A percentile compares a stretch with the other conserved stretches of the same genome.
Conservation (phyloP, 1,284 basidiomycete species). For the Ceratorhiza oryzae-sativae region DNA sequence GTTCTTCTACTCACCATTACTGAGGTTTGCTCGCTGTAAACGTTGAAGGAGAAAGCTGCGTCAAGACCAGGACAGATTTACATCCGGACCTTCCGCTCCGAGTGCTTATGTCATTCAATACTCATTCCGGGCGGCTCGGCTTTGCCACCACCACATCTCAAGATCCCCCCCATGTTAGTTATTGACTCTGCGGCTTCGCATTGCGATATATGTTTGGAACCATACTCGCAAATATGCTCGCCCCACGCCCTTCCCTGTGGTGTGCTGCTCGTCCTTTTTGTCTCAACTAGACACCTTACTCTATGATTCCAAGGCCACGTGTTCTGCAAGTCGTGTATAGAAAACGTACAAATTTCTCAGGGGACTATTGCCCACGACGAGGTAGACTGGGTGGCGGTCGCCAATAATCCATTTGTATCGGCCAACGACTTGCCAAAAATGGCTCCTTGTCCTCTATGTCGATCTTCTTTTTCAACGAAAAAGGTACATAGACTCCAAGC, state of each 20-base stretch:
- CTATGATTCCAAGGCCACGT: constrained; percentile 9
- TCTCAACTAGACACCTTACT: not conserved
- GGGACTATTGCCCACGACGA: not conserved
- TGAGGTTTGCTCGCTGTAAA: not conserved
- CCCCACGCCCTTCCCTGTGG: constrained; percentile 18
- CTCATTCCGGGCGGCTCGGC: not conserved
- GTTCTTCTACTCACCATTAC: constrained; percentile 19
- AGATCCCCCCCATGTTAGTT: not conserved
- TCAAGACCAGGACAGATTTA: not conserved
- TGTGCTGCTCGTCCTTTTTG: not conserved
- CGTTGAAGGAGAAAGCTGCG: not conserved
- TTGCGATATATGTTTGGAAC: constrained; percentile 20
- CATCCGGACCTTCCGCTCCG: constrained; percentile 13
- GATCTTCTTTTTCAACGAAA: not conserved
- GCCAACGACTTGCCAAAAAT: not conserved
- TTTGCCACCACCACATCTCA: not conserved
- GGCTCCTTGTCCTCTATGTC: constrained; percentile 18
- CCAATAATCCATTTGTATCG: not conserved
- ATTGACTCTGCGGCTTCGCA: not conserved
- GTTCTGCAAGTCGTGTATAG: constrained; percentile 14
- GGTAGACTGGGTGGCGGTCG: not conserved
- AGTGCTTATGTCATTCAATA: not conserved
- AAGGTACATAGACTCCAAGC: not conserved
- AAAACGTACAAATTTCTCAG: constrained; percentile 18
- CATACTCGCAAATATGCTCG: not conserved